Percentiles rank a stretch among this genome's conserved stretches.
These are phyloP conservation scores for Candida succiphila DNA, from an alignment of 805 yeast species.

Conservation along the genomic window DNA sequence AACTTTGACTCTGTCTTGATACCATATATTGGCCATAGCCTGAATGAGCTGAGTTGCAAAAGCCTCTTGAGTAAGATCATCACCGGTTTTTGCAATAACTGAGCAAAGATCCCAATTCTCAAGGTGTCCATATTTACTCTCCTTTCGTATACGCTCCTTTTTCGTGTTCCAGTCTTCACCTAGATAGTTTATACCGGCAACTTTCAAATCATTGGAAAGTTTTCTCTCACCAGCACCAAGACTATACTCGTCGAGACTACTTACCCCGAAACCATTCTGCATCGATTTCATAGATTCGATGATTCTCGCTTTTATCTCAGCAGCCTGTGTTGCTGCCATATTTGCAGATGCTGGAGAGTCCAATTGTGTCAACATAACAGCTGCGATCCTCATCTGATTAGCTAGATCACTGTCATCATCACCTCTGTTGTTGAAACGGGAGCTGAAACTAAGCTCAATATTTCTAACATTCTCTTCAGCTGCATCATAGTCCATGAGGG, in stretches of 20 bases:
- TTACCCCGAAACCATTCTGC: conserved; percentile 55
- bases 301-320: conserved; percentile 57
- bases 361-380: conserved; percentile 86
- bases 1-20: conserved; percentile 50
- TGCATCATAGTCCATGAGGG: neutral
- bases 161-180: conserved; percentile 93
- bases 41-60: conserved; percentile 93
- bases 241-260: conserved; percentile 37
- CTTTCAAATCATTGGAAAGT: conserved; percentile 82
- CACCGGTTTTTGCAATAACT: conserved; percentile 94
- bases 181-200: conserved; percentile 63
- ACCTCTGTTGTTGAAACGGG: conserved; percentile 12
- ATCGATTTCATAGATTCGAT: conserved; percentile 67
- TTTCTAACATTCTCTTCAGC: conserved; percentile 13
- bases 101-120: conserved; percentile 94
- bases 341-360: conserved; percentile 48
- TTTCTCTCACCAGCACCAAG: conserved; percentile 87
- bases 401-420: conserved; percentile 46
- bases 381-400: conserved; percentile 91
- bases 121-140: conserved; percentile 75
- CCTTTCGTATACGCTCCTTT: conserved; percentile 66
- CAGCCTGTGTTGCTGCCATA: conserved; percentile 49
- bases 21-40: conserved; percentile 83
- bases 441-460: conserved; percentile 16
- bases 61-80: conserved; percentile 93